phyloP scores from a whole-genome alignment of 2,329 filamentous ascomycete genomes.

The Fusarium sarcochroum region DNA sequence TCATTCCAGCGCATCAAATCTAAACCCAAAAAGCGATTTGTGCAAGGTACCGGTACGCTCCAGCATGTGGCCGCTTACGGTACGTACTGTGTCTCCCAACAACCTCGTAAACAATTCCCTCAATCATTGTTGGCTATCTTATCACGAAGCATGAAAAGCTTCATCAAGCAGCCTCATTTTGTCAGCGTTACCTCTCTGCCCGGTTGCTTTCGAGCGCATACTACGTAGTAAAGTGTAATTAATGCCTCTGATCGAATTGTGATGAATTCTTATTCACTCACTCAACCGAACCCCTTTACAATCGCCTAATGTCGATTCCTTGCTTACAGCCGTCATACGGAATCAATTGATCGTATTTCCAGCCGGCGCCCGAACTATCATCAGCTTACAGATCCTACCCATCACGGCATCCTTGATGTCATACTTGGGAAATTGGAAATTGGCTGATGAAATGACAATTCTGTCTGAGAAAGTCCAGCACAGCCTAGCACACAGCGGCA shows the following conservation, averaged over 20 bases:
- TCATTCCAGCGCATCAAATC: not conserved
- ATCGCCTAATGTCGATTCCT: not conserved
- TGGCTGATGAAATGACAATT: no score
- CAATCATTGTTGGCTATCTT: not conserved
- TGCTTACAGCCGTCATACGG: not conserved
- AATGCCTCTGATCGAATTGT: not conserved
- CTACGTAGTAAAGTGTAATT: not conserved
- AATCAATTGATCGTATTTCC: not conserved
- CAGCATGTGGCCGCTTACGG: no score
- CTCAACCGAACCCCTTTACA: not conserved
- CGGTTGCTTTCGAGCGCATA: no score
- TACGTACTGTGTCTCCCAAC: not conserved
- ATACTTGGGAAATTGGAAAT: no score
- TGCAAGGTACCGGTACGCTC: not conserved
- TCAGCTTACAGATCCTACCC: not conserved
- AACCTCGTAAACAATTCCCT: conserved; percentile 15
- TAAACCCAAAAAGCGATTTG: not conserved
- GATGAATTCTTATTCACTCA: not conserved
- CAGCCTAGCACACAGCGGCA: not conserved
- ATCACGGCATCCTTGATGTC: not conserved
- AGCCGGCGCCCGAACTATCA: not conserved
- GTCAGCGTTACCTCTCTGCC: not conserved
- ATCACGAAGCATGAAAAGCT: not conserved
- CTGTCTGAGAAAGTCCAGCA: not conserved
- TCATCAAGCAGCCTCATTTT: not conserved